Evolutionary conservation across 768 basidiomycete species (phyloP), one percentile per base, ranked within the genome.

Genomic region (Agaricus blazei): DNA sequence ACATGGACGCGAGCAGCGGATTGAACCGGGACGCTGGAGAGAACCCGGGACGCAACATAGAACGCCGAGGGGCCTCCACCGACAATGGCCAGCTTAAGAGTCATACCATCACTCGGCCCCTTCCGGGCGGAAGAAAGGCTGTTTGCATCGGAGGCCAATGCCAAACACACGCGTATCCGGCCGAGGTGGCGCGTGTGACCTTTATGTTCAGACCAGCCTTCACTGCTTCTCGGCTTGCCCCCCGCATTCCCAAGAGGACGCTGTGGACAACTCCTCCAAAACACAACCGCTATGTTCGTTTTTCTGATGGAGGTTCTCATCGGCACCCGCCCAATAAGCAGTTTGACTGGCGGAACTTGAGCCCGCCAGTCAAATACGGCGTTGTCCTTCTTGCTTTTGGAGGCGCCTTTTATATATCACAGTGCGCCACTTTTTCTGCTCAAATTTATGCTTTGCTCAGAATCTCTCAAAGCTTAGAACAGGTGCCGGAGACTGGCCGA

Each of bases 51-150:
- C 11, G 93, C 93, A 15, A 90, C 87, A 70, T 97, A 99, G 74
- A 98, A 97, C 0, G 88, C 93, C n/a, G 96, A 93, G 0, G 96
- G 96, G 0, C 96, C 96, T 5, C 84, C 89, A n/a, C 96, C 96
- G 23, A 98, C 75, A 60, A 98, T 84, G 11, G 93, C 96, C 31
- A 98, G 74, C 67, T 93, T 93, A 63, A 88, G 58, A 19, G 19
- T 19, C 19, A 19, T 19, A 19, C 19, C 19, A 19, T 19, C 19
- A 31, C 31, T 31, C 31, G 31, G 31, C 9, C 31, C 9, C 5
- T 31, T 31, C 44, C 9, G 9, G 23, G 9, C 44, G 23, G 23
- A 45, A 6, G n/a, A 51, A 5, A 15, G 31, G 23, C 38, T 41
- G 43, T 27, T 53, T 45, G 28, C 2, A 23, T 37, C 43, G 44